These are phyloP conservation scores for Arthrobotrys pseudoclavata DNA, from an alignment of 2,329 filamentous ascomycete species.

Conservation along the genomic window DNA sequence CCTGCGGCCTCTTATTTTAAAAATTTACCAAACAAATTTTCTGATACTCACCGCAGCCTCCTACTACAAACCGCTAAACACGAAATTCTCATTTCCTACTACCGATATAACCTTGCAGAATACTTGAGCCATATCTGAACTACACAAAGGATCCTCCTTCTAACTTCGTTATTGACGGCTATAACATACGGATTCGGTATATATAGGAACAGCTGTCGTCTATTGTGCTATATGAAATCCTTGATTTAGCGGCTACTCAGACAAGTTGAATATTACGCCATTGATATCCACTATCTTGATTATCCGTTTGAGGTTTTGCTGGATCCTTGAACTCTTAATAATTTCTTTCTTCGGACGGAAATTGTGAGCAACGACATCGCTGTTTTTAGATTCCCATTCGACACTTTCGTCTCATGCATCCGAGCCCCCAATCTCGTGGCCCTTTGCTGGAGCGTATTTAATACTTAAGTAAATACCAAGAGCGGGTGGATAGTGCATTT, in stretches of 20 bases:
- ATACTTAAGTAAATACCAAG: constrained; percentile 26
- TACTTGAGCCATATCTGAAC: not conserved
- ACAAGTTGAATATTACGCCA: constrained; percentile 40
- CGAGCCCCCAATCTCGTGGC: constrained; percentile 23
- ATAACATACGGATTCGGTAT: constrained; percentile 24
- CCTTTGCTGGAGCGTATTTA: constrained; percentile 4
- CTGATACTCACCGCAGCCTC: constrained; percentile 14
- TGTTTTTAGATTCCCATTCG: constrained; percentile 40
- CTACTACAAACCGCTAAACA: constrained; percentile 34
- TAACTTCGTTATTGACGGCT: constrained; percentile 6
- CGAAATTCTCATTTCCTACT: constrained; percentile 7
- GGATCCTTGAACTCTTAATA: constrained; percentile 37
- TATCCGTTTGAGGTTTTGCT: constrained; percentile 22
- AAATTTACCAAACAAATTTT: not conserved
- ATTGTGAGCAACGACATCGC: constrained; percentile 46
- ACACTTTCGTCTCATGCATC: constrained; percentile 38
- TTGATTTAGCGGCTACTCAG: constrained; percentile 16
- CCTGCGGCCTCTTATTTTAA: constrained; percentile 10
- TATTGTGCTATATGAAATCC: constrained; percentile 16
- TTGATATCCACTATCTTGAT: constrained; percentile 20
- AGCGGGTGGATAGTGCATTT: constrained; percentile 37
- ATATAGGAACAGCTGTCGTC: constrained; percentile 23
- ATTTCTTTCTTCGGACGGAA: constrained; percentile 42
- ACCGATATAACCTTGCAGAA: not conserved
- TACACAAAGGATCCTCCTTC: constrained; percentile 13